Conservation (phyloP, 495 filamentous ascomycete genomes). For the Peziza echinospora region DNA sequence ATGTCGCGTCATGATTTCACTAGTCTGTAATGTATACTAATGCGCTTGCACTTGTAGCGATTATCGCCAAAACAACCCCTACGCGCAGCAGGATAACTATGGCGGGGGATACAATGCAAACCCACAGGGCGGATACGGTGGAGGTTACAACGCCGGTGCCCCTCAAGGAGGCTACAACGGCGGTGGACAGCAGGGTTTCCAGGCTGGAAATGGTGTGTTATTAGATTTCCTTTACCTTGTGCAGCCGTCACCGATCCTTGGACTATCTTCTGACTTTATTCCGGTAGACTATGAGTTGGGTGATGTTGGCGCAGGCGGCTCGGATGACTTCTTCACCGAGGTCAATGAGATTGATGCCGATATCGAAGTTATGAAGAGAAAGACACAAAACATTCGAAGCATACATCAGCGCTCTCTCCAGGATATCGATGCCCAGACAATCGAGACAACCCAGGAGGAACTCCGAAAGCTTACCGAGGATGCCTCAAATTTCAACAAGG, state of each 20-base stretch:
- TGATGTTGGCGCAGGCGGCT: constrained; percentile 28
- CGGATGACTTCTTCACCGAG: constrained; percentile 43
- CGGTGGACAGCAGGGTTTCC: constrained; percentile 25
- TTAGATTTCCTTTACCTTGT: constrained; percentile 1
- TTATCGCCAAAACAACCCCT: constrained; percentile 44
- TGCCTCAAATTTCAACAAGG: constrained; percentile 60
- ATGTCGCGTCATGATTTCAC: too few relatives aligned
- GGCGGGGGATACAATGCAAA: constrained; percentile 16
- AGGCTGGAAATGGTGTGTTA: constrained; percentile 26
- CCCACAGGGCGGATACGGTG: constrained; percentile 13
- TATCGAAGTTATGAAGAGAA: constrained; percentile 50
- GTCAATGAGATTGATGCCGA: constrained; percentile 62
- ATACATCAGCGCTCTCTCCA: constrained; percentile 37
- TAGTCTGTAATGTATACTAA: background rate
- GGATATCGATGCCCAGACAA: constrained; percentile 33
- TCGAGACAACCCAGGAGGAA: constrained; percentile 30
- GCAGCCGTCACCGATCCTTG: constrained; percentile 1
- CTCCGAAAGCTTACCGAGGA: constrained; percentile 40
- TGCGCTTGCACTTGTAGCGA: constrained; percentile 15
- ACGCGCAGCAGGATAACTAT: constrained; percentile 26
- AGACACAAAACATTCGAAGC: constrained; percentile 34
- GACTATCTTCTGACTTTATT: constrained; percentile 14
- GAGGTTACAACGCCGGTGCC: constrained; percentile 26
- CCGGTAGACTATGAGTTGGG: constrained; percentile 31
- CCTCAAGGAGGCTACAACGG: constrained; percentile 22